Percentiles rank a stretch among this genome's conserved stretches.
Evolutionary conservation across 148 eudicot species (phyloP).

Genomic region (Drosera capensis): DNA sequence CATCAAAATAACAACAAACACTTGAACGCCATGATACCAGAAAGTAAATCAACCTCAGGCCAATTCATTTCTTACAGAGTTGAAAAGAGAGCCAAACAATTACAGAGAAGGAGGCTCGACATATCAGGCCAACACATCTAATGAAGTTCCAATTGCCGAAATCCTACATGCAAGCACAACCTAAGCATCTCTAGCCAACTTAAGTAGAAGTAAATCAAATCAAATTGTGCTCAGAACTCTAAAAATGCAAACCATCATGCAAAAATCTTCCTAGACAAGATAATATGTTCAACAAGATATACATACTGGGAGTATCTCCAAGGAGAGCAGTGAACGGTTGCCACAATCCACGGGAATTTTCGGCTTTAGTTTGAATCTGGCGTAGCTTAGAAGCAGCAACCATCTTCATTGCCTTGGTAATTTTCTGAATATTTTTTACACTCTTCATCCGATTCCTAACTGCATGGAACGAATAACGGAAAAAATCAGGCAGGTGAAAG

Average conservation of each 20-base stretch:
- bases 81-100: too few relatives aligned
- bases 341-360: constrained; percentile 97
- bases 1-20: too few relatives aligned
- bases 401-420: constrained; percentile 99
- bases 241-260: not conserved
- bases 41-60: too few relatives aligned
- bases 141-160: not conserved
- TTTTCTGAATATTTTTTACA: constrained; percentile 91
- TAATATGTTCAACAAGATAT: not conserved
- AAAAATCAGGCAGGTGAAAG: not conserved
- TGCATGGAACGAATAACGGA: constrained; percentile 15
- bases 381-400: constrained; percentile 99
- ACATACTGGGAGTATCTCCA: constrained; percentile 87
- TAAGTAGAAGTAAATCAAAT: not conserved
- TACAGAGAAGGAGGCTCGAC: too few relatives aligned
- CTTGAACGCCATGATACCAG: too few relatives aligned
- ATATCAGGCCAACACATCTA: too few relatives aligned
- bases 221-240: not conserved
- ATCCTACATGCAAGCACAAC: not conserved
- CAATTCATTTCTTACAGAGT: too few relatives aligned
- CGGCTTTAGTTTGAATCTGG: constrained; percentile 74
- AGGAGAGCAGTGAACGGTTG: constrained; percentile 99
- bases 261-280: not conserved
- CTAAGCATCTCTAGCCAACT: not conserved
- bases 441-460: constrained; percentile 97